Evolutionary conservation across 1,139 yeast species (phyloP).

Genomic region (Zygoascus hellenicus): DNA sequence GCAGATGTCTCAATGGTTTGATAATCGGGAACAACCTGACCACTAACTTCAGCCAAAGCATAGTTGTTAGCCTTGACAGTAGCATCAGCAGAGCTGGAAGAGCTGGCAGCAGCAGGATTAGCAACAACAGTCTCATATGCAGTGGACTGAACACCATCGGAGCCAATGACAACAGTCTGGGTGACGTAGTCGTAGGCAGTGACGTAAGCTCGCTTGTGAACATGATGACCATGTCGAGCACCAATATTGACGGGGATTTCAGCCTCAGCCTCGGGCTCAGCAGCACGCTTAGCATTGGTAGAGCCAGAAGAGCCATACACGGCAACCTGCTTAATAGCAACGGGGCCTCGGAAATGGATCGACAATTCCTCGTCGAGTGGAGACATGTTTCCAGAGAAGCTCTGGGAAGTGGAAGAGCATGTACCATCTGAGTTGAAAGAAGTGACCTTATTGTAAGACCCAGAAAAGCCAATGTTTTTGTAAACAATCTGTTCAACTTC

Average conservation of each 20-base stretch:
- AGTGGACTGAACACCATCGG: conserved; percentile 42
- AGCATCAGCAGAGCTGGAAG: conserved; percentile 11
- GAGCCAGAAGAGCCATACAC: conserved; percentile 42
- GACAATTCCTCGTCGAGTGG: conserved; percentile 88
- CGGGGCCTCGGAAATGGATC: conserved; percentile 92
- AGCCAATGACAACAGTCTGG: conserved; percentile 63
- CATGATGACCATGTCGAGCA: conserved; percentile 46
- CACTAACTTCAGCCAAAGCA: conserved; percentile 7
- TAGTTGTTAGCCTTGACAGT: conserved; percentile 14
- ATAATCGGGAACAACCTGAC: conserved; percentile 19
- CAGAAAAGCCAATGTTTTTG: conserved; percentile 69
- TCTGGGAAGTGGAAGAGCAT: conserved; percentile 46
- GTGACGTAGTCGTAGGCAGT: conserved; percentile 55
- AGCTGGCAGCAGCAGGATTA: conserved; percentile 16
- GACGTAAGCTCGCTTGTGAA: conserved; percentile 44
- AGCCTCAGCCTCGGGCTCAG: conserved; percentile 11
- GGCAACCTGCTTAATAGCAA: conserved; percentile 73
- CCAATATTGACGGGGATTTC: conserved; percentile 21
- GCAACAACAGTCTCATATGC: conserved; percentile 18
- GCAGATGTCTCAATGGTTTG: conserved; percentile 15
- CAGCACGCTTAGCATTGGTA: conserved; percentile 35
- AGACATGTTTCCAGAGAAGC: conserved; percentile 69
- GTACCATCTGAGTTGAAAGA: conserved; percentile 56
- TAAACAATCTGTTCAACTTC: conserved; percentile 63
- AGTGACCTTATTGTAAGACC: conserved; percentile 69